A percentile compares a stretch with the other conserved stretches of the same genome.
These are phyloP conservation scores for Nakazawaea ambrosiae DNA, from an alignment of 805 yeast species.

Conservation along the genomic window DNA sequence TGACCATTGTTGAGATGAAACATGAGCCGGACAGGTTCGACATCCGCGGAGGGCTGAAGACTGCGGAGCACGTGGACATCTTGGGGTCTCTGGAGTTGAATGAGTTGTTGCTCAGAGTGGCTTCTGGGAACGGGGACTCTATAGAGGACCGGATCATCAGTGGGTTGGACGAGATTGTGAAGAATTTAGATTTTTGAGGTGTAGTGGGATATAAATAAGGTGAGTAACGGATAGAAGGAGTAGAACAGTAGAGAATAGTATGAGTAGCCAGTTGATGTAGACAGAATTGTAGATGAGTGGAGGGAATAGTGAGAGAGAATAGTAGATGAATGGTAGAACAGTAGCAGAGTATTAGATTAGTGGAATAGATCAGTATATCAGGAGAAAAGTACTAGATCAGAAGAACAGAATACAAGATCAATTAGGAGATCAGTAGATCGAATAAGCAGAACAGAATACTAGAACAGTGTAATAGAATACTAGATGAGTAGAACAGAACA, in stretches of 20 bases:
- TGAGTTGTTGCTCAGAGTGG: constrained; percentile 76
- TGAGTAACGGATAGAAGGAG: constrained; percentile 12
- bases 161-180: constrained; percentile 55
- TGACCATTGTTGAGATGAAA: constrained; percentile 81
- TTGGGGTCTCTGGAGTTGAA: constrained; percentile 89
- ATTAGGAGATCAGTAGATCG: no score
- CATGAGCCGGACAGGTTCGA: constrained; percentile 94
- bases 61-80: constrained; percentile 97
- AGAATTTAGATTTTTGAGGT: constrained; percentile 37
- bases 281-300: not conserved
- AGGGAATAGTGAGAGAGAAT: not conserved
- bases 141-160: constrained; percentile 58
- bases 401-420: no score
- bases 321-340: no score
- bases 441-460: no score
- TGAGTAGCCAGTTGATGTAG: constrained; percentile 12
- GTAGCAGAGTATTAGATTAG: no score
- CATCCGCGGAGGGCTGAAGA: constrained; percentile 93
- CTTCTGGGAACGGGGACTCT: constrained; percentile 67
- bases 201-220: no score
- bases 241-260: no score
- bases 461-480: no score
- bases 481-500: no score
- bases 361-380: no score
- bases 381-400: no score